Evolutionary conservation across 768 basidiomycete genomes (phyloP), one percentile per base, ranked within the genome.

Genomic region (Hortiboletus campestris): DNA sequence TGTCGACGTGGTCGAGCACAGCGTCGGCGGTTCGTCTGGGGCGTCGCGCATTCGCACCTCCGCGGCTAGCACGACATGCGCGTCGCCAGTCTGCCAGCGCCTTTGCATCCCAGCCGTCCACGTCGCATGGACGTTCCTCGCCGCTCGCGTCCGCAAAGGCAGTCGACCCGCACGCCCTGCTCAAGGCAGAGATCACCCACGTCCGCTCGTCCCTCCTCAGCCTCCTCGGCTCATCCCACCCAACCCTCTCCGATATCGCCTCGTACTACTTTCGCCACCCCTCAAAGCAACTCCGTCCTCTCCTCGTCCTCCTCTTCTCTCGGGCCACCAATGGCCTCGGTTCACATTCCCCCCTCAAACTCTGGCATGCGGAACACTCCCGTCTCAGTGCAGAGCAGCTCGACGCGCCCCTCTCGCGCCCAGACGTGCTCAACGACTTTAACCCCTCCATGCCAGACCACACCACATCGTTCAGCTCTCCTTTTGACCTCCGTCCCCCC

Each of bases 321-420:
- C 88, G 89, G 54, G 97, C 95, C 9, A 97, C 94, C 25, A 98
- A 98, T 67, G 96, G 96, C 2, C 76, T 96, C 32, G 90, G 91
- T 5, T 67, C 74, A 4, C 71, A 76, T 40, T 96, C 86, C 82
- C 71, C 80, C 19, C 68, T 74, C 51, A 88, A 85, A 59, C 67
- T 73, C 44, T 85, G 83, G 82, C 79, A 78, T 9, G 84, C 87
- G 4, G 85, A 88, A 64, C 77, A 78, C 51, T 76, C 77, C 17
- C 75, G 78, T 32, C 82, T 84, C 45, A 76, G 75, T 19, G 64
- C 79, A 32, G 78, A 84, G 13, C 84, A 84, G 64, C 79, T 96
- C 56, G 86, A 98, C 74, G 78, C 83, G 46, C 86, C 92, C n/a
- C 76, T 98, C 58, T 84, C 83, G 48, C 80, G 82, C 22, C 78